phyloP scores from a whole-genome alignment of 345 rosid genomes.

The Balakata baccata region DNA sequence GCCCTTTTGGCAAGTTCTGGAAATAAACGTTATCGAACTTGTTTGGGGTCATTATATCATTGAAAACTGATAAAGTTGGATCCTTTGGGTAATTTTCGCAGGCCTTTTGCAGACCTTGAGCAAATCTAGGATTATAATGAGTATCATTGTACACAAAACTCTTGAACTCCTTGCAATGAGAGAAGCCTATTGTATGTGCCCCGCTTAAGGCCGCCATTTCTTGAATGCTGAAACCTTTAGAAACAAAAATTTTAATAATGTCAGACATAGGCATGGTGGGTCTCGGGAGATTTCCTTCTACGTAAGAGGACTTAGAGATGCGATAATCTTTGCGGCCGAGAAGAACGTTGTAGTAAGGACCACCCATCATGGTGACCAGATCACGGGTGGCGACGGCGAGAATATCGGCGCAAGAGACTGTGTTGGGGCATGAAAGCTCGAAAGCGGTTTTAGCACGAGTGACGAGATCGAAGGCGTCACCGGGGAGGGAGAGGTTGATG shows the following conservation, averaged over 20 bases:
- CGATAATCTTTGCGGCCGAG: constrained; percentile 75
- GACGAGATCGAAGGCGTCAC: constrained; percentile 32
- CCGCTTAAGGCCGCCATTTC: constrained; percentile 91
- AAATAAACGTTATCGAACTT: constrained; percentile 81
- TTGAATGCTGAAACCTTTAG: constrained; percentile 57
- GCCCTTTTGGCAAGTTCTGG: constrained; percentile 72
- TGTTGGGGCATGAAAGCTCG: constrained; percentile 75
- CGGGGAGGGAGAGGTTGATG: constrained; percentile 36
- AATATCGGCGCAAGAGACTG: constrained; percentile 88
- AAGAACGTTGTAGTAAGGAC: constrained; percentile 58
- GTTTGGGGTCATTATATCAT: constrained; percentile 87
- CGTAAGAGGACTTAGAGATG: constrained; percentile 43
- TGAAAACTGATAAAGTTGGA: constrained; percentile 75
- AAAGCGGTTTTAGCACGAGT: constrained; percentile 72
- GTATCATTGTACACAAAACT: constrained; percentile 41
- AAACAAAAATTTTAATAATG: constrained; percentile 48
- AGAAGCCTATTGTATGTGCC: constrained; percentile 88
- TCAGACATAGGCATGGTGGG: constrained; percentile 56
- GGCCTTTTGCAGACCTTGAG: constrained; percentile 54
- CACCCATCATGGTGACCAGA: constrained; percentile 43
- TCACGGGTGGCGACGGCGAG: constrained; percentile 77
- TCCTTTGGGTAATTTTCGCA: constrained; percentile 56
- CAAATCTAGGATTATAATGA: constrained; percentile 69
- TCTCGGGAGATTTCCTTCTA: constrained; percentile 55
- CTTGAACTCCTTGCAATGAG: constrained; percentile 81